Base-by-base conservation (phyloP, 257 asterid genomes). In the Gentiana dahurica region DNA sequence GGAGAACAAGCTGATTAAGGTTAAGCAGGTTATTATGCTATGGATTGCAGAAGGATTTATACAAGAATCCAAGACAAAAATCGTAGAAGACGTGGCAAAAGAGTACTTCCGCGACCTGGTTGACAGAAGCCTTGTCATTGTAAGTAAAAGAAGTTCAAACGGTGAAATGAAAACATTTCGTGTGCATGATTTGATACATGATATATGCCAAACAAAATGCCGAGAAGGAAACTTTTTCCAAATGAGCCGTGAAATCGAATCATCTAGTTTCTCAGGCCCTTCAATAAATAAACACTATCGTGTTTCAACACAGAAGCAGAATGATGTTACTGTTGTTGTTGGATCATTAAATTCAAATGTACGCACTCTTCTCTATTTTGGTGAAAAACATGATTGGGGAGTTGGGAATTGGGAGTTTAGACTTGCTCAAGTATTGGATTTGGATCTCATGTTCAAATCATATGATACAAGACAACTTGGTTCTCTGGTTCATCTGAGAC, bases 21-120 rank as follows among this genome's bases (percentile, higher is more conserved):
- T 60, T 12, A 59, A 64, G 67, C 64, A 55, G 52, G 57, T 70
- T 13, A 65, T 70, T 37, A 59, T 63, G 41, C 75, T 70, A 36
- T 70, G 75, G 75, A 56, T 70, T 59, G 75, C 68, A 6, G 71
- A 70, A 56, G 75, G 71, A 4, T 70, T 70, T 56, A 45, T 70
- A 13, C 35, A 53, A 12, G 67, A 70, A 60, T 36, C 64, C 15
- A 54, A 41, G 59, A 67, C 67, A 43, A 37, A 59, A 51, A 51
- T 64, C 2, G 2, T 65, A 56, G 75, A 70, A 41, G 71, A 59
- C 45, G 71, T 65, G 32, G 71, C 68, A 1, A 67, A 70, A 41
- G 71, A 65, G 5, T 61, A 70, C 57, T 67, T n/a, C n/a, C n/a
- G n/a, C n/a, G n/a, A n/a, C n/a, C n/a, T n/a, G n/a, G n/a, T n/a